Evolutionary conservation across 257 asterid genomes (phyloP).

Genomic region (Striga asiatica): DNA sequence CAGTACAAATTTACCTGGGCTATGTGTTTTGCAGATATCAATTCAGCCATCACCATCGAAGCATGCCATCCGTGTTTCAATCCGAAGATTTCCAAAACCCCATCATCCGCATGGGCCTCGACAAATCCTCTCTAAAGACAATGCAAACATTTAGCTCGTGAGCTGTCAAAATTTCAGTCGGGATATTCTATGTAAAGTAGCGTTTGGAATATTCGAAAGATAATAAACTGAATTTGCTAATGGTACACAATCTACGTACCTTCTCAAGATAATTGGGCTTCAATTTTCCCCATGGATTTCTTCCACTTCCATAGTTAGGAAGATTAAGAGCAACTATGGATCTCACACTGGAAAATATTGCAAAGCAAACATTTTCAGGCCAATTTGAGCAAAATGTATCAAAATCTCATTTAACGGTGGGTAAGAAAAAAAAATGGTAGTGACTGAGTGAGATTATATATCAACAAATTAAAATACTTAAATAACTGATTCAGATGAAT

Average conservation of each 20-base stretch:
- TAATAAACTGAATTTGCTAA: not conserved
- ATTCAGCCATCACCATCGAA: slow-evolving; percentile 85
- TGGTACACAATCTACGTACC: slow-evolving; percentile 23
- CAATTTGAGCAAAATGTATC: slow-evolving; percentile 4
- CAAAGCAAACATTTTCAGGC: slow-evolving; percentile 7
- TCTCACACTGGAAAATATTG: slow-evolving; percentile 54
- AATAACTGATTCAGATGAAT: not conserved
- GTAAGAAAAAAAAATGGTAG: too few relatives aligned
- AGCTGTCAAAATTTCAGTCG: not conserved
- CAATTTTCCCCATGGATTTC: slow-evolving; percentile 90
- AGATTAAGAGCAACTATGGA: slow-evolving; percentile 76
- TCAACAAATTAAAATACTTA: too few relatives aligned
- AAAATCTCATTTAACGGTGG: slow-evolving; percentile 12
- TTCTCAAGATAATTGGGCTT: slow-evolving; percentile 75
- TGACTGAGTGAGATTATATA: too few relatives aligned
- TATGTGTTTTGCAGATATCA: slow-evolving; percentile 77
- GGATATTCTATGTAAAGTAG: not conserved
- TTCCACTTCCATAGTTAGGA: slow-evolving; percentile 95
- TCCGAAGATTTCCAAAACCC: slow-evolving; percentile 64
- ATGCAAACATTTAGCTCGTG: too few relatives aligned
- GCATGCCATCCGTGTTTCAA: slow-evolving; percentile 97
- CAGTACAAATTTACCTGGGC: slow-evolving; percentile 52
- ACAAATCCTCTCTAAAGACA: slow-evolving; percentile 60
- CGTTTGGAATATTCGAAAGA: not conserved
- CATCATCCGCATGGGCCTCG: slow-evolving; percentile 74